Base-by-base conservation (phyloP, 306 rosid species). In the Gastrolobium bilobum region DNA sequence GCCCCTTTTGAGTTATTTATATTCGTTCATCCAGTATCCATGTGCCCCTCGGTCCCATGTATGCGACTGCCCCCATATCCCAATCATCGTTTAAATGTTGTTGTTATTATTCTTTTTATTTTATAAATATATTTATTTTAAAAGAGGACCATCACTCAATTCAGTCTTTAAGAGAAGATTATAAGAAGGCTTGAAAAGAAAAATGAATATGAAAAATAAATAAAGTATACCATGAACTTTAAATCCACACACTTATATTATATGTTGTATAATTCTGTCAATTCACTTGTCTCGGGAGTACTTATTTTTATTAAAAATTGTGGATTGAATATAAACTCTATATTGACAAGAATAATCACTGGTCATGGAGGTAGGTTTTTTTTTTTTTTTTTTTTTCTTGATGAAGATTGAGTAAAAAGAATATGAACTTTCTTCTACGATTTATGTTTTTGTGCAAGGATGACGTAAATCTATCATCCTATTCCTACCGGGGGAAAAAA, bases 11-110 rank as follows among this genome's bases (percentile, higher is more conserved):
- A 13, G 68, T 13, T 61, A 7, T 70, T 70, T 46, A 29, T 68
- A 3, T 68, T 46, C 5, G 10, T 48, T 26, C 53, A 4, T 42
- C 5, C 40, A 2, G n/a, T 7, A 31, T 50, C n/a, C 74, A 51
- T 76, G 80, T 63, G 73, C 56, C 0, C 71, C 35, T 46, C 46
- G 70, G 69, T 10, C 69, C 77, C 47, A 35, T 4, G 51, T 42
- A 11, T 60, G 59, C 26, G 26, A 20, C 26, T 20, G 26, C 26
- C 37, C 30, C 35, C 57, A 59, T 71, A 30, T 47, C 47, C 47
- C 48, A 46, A 37, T 50, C 73, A 63, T 47, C 30, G 4, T 34
- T 44, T 46, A 4, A 56, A 54, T 10, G 39, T 29, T 38, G 11
- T 5, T 39, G 26, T 70, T 33, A 3, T 35, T 13, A 5, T 51